Base-by-base conservation (phyloP, 345 rosid species). In the Gossypium longicalyx region DNA sequence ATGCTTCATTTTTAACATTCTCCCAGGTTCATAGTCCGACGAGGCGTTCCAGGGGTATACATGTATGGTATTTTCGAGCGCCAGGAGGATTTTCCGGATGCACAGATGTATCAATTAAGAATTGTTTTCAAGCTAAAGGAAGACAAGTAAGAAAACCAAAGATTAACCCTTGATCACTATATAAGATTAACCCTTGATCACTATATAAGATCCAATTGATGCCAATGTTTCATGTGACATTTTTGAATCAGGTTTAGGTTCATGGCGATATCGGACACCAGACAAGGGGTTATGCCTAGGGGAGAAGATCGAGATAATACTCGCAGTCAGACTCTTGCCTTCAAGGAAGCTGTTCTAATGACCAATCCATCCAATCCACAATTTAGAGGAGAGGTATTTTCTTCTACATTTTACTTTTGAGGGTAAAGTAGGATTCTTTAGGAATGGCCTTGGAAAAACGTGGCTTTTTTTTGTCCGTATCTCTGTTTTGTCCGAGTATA, bases 51-150 rank as follows among this genome's bases (percentile, higher is more conserved):
- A 0, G 98, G 99, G 17, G 22, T 93, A 38, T 91, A 95, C 74
- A 57, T 83, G 54, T 95, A 95, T 20, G 85, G 88, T 62, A 83
- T 95, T 43, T 67, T 95, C 70, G 94, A 95, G 77, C 87, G 97
- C 16, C 73, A 77, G 61, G 80, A 80, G 73, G 96, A 91, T 53
- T 95, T 91, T 92, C 99, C 97, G 3, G 91, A 87, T 52, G 91
- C 90, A 23, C 89, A 90, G 72, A 90, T 95, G 91, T 91, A 88
- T 79, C 99, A 95, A 79, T 88, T 87, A 22, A 88, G 99, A 74
- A 82, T 90, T 12, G 99, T 85, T 68, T 91, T 89, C 85, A 95
- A 86, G 86, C 98, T 91, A 63, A 82, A 83, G 53, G 64, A 78
- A 15, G 63, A 87, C 34, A 88, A 77, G 97, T 93, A 86, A 78